Evolutionary conservation across 2,329 filamentous ascomycete genomes (phyloP).

Genomic region (Escovopsis weberi): DNA sequence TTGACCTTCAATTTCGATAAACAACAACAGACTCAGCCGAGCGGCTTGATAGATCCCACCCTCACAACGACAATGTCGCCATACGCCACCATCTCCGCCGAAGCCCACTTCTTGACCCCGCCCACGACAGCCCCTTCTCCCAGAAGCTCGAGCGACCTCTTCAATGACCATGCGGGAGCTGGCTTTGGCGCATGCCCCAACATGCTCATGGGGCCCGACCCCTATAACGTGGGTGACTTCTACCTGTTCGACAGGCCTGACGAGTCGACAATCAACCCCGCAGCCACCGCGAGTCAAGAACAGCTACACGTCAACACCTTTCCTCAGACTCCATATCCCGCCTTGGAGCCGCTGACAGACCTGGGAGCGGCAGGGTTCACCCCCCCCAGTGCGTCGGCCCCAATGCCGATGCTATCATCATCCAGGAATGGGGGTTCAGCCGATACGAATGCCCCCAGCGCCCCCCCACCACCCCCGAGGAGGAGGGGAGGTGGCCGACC

Average conservation of each 20-base stretch:
- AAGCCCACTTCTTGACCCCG: conserved; percentile 2
- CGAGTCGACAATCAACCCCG: no score
- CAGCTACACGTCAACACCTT: no score
- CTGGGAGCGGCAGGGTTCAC: no score
- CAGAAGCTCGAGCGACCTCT: conserved; percentile 4
- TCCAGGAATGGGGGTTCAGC: no score
- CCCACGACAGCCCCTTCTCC: conserved; percentile 1
- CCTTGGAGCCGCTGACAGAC: no score
- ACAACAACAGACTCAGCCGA: background rate
- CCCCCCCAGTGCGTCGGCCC: no score
- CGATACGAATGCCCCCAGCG: no score
- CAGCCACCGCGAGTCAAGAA: no score
- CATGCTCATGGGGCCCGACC: conserved; percentile 1
- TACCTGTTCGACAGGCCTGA: no score
- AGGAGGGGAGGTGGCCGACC: conserved; percentile 1
- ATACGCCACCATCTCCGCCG: conserved; percentile 1
- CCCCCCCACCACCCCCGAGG: background rate
- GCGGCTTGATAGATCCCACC: conserved; percentile 3
- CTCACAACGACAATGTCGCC: conserved; percentile 1
- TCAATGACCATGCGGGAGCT: conserved; percentile 1
- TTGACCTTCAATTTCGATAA: conserved; percentile 2
- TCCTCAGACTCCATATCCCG: no score
- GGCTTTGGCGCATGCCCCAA: conserved; percentile 2
- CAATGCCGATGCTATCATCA: no score
- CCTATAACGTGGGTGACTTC: background rate